Base-by-base conservation (phyloP, 257 asterid genomes). In the Dorcoceras hygrometricum region DNA sequence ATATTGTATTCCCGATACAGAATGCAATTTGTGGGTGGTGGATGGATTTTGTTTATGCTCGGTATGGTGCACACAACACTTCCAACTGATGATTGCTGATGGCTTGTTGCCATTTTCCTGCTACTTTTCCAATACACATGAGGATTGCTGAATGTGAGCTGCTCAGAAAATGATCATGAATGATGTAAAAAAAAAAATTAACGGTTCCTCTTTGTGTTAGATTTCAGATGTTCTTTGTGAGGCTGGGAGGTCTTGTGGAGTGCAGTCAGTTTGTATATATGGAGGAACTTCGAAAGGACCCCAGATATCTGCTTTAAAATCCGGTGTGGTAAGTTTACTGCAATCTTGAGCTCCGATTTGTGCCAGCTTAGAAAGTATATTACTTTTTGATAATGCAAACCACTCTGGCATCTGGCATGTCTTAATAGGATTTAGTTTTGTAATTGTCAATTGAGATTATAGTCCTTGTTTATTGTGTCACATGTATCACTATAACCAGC, bases 261-360 rank as follows among this genome's bases (percentile, higher is more conserved):
- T 89, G 68, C 64, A 55, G 67, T 85, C 97, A 62, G 92, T 94
- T 62, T 90, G 97, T 79, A 29, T 94, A 39, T 94, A 90, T 70
- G 99, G 99, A 69, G 99, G 99, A 77, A 74, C 88, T 73, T 83
- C 93, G 6, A 94, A 94, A 85, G 91, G 94, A 56, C 91, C 90
- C 32, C 99, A 94, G 81, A 90, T 90, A 71, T 79, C 95, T 79
- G 67, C 96, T 72, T 79, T 94, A 28, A 88, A 77, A 80, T 84
- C 96, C 73, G 99, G 99, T 43, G 97, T 90, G 83, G 99, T 94
- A 85, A 74, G 86, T 59, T 50, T 72, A 55, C 60, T 63, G 66
- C 56, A 48, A 25, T 63, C 70, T 71, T 58, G 71, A 56, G 20
- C 28, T 67, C 61, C 22, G 28, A 50, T 43, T 31, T 32, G 43